Evolutionary conservation across 208 protist genomes (phyloP).

Genomic region (Trypanosoma mega): DNA sequence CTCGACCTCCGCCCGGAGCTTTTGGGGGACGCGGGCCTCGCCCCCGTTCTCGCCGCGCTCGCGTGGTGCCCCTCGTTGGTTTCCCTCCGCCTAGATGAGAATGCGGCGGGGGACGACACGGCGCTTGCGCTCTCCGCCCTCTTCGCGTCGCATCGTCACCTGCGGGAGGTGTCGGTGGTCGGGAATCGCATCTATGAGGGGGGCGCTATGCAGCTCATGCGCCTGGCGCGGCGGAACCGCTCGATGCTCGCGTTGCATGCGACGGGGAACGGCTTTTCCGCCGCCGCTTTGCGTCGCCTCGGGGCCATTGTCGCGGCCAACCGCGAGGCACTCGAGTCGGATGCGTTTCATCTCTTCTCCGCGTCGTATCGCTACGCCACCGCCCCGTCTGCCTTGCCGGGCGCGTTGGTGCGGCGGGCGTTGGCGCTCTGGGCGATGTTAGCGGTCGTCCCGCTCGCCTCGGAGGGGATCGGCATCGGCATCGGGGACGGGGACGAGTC

Average conservation of each 20-base stretch:
- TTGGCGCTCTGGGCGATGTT: slow-evolving; percentile 82
- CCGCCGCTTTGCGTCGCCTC: slow-evolving; percentile 45
- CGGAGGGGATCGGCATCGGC: slow-evolving; percentile 60
- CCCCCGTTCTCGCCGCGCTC: slow-evolving; percentile 68
- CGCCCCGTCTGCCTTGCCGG: slow-evolving; percentile 43
- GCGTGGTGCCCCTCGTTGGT: slow-evolving; percentile 62
- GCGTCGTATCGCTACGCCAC: slow-evolving; percentile 51
- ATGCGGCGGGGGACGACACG: slow-evolving; percentile 61
- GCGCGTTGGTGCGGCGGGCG: slow-evolving; percentile 46
- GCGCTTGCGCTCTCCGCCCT: slow-evolving; percentile 62
- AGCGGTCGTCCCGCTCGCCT: slow-evolving; percentile 47
- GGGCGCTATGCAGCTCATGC: slow-evolving; percentile 71
- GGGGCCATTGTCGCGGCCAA: slow-evolving; percentile 31
- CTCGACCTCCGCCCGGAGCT: slow-evolving; percentile 52
- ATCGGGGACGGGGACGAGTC: slow-evolving; percentile 43
- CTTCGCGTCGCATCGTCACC: slow-evolving; percentile 61
- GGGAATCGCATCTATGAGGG: slow-evolving; percentile 73
- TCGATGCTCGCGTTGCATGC: slow-evolving; percentile 43
- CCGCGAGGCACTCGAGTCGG: slow-evolving; percentile 31
- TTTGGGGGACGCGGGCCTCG: slow-evolving; percentile 62
- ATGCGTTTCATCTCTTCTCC: slow-evolving; percentile 72
- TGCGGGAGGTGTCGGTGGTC: slow-evolving; percentile 43
- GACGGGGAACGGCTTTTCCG: slow-evolving; percentile 55
- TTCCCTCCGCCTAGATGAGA: slow-evolving; percentile 53
- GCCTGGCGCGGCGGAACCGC: slow-evolving; percentile 64